phyloP scores from a whole-genome alignment of 768 basidiomycete species.

The Stropharia rugosoannulata region DNA sequence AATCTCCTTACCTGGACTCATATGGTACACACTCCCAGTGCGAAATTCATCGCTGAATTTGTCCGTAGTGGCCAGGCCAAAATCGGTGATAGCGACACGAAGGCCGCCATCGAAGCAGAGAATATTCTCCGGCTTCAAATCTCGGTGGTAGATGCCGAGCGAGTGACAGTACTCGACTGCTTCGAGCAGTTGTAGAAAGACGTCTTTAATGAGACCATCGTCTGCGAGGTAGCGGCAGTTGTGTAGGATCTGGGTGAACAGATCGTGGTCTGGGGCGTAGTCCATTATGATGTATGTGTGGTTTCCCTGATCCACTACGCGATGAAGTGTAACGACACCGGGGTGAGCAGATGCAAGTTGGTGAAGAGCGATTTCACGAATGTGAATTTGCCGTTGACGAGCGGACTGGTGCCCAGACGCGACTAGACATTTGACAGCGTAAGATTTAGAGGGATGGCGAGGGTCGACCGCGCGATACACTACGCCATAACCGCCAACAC shows the following conservation, averaged over 20 bases:
- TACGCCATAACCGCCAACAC: conserved; percentile 94
- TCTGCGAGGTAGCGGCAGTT: conserved; percentile 85
- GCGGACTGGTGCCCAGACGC: conserved; percentile 47
- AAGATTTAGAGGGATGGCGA: conserved; percentile 55
- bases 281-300: conserved; percentile 91
- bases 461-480: conserved; percentile 88
- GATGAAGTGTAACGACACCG: conserved; percentile 89
- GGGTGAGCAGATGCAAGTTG: conserved; percentile 77
- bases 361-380: conserved; percentile 90
- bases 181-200: conserved; percentile 94
- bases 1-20: conserved; percentile 79
- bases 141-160: conserved; percentile 94
- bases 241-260: conserved; percentile 92
- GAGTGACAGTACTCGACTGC: conserved; percentile 95
- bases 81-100: conserved; percentile 89
- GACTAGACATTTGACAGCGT: conserved; percentile 92
- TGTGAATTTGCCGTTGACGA: conserved; percentile 79
- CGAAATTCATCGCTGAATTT: conserved; percentile 87
- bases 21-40: conserved; percentile 95
- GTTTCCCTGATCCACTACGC: conserved; percentile 81
- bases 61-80: conserved; percentile 92
- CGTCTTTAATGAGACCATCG: conserved; percentile 83
- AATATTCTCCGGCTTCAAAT: conserved; percentile 97
- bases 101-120: conserved; percentile 84
- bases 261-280: conserved; percentile 89